A percentile compares a stretch with the other conserved stretches of the same genome.
These are phyloP conservation scores for Pyronema omphalodes DNA, from an alignment of 495 filamentous ascomycete species.

Conservation along the genomic window DNA sequence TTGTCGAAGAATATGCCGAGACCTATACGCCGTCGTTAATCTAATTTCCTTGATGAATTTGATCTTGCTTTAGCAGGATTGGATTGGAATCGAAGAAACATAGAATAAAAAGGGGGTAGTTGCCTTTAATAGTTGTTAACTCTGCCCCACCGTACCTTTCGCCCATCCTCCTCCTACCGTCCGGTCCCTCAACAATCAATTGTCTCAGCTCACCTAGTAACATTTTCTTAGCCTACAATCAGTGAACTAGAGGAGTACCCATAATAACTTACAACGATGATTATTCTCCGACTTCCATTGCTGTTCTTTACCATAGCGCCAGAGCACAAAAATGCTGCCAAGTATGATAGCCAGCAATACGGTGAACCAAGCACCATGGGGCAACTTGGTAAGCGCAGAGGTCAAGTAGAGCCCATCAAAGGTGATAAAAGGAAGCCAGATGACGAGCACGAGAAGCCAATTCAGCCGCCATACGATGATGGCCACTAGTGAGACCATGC, in stretches of 20 bases:
- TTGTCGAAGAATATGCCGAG: conserved; percentile 53
- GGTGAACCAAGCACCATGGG: conserved; percentile 58
- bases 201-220: conserved; percentile 12
- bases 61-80: too few relatives aligned
- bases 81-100: too few relatives aligned
- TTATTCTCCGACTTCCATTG: conserved; percentile 48
- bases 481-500: conserved; percentile 47
- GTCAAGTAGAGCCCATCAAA: conserved; percentile 50
- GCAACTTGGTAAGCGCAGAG: conserved; percentile 48
- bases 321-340: conserved; percentile 42
- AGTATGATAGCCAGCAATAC: conserved; percentile 41
- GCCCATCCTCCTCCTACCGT: conserved; percentile 16
- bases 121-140: conserved; percentile 11
- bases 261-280: too few relatives aligned
- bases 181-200: conserved; percentile 26
- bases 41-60: too few relatives aligned
- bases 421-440: conserved; percentile 42
- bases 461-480: conserved; percentile 49
- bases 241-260: too few relatives aligned
- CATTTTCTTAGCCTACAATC: too few relatives aligned
- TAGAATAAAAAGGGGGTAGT: neutral
- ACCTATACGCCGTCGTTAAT: conserved; percentile 18
- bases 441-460: conserved; percentile 35
- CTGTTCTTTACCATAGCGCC: conserved; percentile 56
- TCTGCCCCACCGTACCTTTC: conserved; percentile 8